A percentile compares a stretch with the other conserved stretches of the same genome.
phyloP scores from a whole-genome alignment of 169 alveolate species.

The Pseudocohnilembus persalinus region DNA sequence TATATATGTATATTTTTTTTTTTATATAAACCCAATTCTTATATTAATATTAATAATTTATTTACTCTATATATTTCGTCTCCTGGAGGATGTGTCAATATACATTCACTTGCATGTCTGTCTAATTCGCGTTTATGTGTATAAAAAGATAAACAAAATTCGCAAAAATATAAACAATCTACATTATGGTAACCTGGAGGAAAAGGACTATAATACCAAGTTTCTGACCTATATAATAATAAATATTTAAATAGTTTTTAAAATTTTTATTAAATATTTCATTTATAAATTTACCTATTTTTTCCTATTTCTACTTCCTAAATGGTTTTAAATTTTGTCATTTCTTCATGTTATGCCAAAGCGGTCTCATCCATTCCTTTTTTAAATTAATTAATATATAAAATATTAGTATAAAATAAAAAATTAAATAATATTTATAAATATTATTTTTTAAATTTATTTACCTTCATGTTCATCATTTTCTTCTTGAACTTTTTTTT shows the following conservation, averaged over 20 bases:
- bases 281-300: constrained; percentile 91
- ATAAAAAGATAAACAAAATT: constrained; percentile 93
- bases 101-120: constrained; percentile 89
- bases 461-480: constrained; percentile 71
- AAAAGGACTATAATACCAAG: constrained; percentile 99
- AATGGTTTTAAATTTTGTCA: neutral
- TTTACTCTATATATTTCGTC: constrained; percentile 92
- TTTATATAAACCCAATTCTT: neutral
- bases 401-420: neutral
- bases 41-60: constrained; percentile 50
- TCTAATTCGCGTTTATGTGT: constrained; percentile 73
- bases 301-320: constrained; percentile 77
- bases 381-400: neutral
- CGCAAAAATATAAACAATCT: constrained; percentile 93
- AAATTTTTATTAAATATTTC: constrained; percentile 74
- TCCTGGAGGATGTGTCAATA: constrained; percentile 96
- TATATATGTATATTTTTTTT: neutral
- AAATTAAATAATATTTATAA: neutral
- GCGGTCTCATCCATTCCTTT: neutral
- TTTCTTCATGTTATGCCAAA: neutral
- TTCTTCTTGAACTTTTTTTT: constrained; percentile 49
- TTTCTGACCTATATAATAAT: constrained; percentile 77
- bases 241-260: too few species aligned
- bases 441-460: neutral
- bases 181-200: constrained; percentile 95